These are phyloP conservation scores for Talaromyces marneffei DNA, from an alignment of 2,329 filamentous ascomycete species.

Conservation along the genomic window DNA sequence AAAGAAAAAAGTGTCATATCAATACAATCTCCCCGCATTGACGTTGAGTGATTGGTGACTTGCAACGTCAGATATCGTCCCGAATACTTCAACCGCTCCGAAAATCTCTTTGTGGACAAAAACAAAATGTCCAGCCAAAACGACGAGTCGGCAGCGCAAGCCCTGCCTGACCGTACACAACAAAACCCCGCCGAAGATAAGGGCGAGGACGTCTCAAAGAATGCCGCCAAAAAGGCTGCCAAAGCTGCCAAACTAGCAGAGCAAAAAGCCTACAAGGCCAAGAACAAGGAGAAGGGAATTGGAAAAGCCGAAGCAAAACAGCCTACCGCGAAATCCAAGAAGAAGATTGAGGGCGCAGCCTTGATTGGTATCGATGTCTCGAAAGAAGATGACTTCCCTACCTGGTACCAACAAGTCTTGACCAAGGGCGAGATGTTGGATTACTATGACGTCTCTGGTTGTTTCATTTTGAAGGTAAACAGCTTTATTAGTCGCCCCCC, in stretches of 20 bases:
- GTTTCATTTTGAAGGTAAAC: slow-evolving; percentile 77
- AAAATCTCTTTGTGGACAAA: background rate
- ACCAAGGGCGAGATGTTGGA: slow-evolving; percentile 96
- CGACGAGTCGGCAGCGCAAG: slow-evolving; percentile 26
- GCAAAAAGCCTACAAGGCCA: slow-evolving; percentile 35
- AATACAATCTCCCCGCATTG: background rate
- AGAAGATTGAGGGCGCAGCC: slow-evolving; percentile 56
- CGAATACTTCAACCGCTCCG: background rate
- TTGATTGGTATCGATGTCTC: slow-evolving; percentile 81
- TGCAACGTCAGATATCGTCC: background rate
- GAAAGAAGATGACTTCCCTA: slow-evolving; percentile 80
- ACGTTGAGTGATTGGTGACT: slow-evolving; percentile 3
- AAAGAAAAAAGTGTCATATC: slow-evolving; percentile 8
- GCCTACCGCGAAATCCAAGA: slow-evolving; percentile 40
- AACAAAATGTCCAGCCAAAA: slow-evolving; percentile 16
- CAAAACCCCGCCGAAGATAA: slow-evolving; percentile 32
- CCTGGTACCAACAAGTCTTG: slow-evolving; percentile 97
- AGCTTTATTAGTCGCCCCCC: slow-evolving; percentile 1
- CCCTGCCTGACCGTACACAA: slow-evolving; percentile 36
- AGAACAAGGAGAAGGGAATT: slow-evolving; percentile 36
- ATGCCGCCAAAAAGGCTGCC: slow-evolving; percentile 44
- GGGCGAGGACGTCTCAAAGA: slow-evolving; percentile 35
- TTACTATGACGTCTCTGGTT: slow-evolving; percentile 96
- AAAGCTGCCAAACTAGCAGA: slow-evolving; percentile 43
- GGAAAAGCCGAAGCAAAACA: slow-evolving; percentile 44